Percentiles rank a stretch among this genome's conserved stretches.
These are phyloP conservation scores for Neurospora sp. DNA, from an alignment of 495 filamentous ascomycete genomes.

Conservation along the genomic window DNA sequence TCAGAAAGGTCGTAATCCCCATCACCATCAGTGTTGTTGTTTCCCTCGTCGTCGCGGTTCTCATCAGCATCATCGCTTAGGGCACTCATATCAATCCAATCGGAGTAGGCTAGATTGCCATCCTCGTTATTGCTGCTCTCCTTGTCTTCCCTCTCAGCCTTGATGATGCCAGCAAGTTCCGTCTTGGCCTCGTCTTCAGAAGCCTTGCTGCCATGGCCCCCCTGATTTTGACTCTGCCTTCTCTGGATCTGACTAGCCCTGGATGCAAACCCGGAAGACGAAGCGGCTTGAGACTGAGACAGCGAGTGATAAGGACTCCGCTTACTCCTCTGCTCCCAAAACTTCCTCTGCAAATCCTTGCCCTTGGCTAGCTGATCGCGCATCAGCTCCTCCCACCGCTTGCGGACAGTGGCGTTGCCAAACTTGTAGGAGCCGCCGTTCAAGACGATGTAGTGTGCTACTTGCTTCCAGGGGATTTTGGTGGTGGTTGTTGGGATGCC, in stretches of 20 bases:
- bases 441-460: conserved; percentile 58
- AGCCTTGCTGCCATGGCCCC: no score
- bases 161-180: no score
- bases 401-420: conserved; percentile 79
- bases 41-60: not conserved
- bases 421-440: conserved; percentile 77
- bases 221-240: not conserved
- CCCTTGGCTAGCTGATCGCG: conserved; percentile 8
- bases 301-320: not conserved
- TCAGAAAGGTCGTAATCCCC: not conserved
- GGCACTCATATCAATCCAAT: not conserved
- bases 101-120: not conserved
- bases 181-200: no score
- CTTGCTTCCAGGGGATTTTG: conserved; percentile 75
- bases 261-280: not conserved
- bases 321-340: conserved; percentile 6
- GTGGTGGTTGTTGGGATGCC: conserved; percentile 1
- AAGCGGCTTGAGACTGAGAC: not conserved
- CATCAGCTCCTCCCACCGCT: conserved; percentile 58
- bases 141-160: no score
- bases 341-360: conserved; percentile 3
- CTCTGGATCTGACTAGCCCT: not conserved
- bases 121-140: no score
- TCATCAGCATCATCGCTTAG: not conserved
- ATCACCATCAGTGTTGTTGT: not conserved